These are phyloP conservation scores for Epichloe scottii DNA, from an alignment of 2,329 filamentous ascomycete species.

Conservation along the genomic window DNA sequence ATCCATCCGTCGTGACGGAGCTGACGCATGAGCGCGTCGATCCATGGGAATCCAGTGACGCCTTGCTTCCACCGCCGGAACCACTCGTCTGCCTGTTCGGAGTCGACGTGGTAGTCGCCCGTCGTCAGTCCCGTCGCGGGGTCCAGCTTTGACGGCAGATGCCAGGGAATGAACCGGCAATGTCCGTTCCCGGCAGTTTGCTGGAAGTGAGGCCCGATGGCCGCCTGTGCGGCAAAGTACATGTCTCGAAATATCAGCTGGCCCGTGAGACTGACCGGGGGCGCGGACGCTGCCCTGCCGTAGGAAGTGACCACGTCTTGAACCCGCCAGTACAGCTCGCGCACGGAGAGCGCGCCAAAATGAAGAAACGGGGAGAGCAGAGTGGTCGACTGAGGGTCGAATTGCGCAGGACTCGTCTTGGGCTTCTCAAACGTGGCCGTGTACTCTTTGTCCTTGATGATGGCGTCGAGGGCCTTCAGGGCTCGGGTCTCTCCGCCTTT, in stretches of 20 bases:
- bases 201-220: constrained; percentile 48
- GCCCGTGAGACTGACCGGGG: constrained; percentile 58
- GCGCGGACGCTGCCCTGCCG: constrained; percentile 42
- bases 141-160: constrained; percentile 50
- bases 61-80: constrained; percentile 59
- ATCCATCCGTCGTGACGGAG: constrained; percentile 63
- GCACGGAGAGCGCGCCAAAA: constrained; percentile 58
- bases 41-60: constrained; percentile 65
- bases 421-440: constrained; percentile 66
- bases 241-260: constrained; percentile 71
- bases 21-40: constrained; percentile 70
- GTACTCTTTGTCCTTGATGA: constrained; percentile 52
- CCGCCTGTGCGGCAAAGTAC: constrained; percentile 69
- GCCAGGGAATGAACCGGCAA: constrained; percentile 69
- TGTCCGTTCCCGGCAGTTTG: constrained; percentile 54
- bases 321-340: constrained; percentile 62
- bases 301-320: constrained; percentile 48
- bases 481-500: constrained; percentile 59
- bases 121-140: constrained; percentile 34
- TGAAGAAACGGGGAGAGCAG: constrained; percentile 62
- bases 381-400: constrained; percentile 60
- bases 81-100: constrained; percentile 47
- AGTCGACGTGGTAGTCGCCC: constrained; percentile 52
- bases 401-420: constrained; percentile 60
- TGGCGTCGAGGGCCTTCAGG: constrained; percentile 41